These are phyloP conservation scores for Shiraia bambusicola DNA, from an alignment of 2,329 filamentous ascomycete species.

Conservation along the genomic window DNA sequence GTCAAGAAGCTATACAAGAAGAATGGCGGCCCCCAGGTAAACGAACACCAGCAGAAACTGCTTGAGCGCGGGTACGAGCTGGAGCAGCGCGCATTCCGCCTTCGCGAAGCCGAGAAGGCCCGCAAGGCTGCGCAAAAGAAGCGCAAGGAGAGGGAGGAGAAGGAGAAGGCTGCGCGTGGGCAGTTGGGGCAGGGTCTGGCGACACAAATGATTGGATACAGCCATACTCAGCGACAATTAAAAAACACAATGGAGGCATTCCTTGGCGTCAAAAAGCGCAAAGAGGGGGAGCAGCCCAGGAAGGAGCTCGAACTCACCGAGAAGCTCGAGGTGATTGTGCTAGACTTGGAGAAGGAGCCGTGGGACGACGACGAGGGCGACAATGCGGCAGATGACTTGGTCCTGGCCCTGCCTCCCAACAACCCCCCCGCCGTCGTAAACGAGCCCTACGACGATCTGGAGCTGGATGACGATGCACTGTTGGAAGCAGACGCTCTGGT, in stretches of 20 bases:
- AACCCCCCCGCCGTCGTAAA: too few species aligned
- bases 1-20: slow-evolving; percentile 38
- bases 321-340: slow-evolving; percentile 24
- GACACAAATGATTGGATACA: slow-evolving; percentile 44
- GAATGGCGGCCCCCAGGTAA: slow-evolving; percentile 26
- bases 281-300: slow-evolving; percentile 21
- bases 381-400: slow-evolving; percentile 9
- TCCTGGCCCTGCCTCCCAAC: slow-evolving; percentile 21
- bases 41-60: slow-evolving; percentile 30
- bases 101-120: slow-evolving; percentile 38
- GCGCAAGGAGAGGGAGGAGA: slow-evolving; percentile 34
- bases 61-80: slow-evolving; percentile 35
- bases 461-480: slow-evolving; percentile 38
- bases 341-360: slow-evolving; percentile 33
- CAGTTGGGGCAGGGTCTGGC: slow-evolving; percentile 39
- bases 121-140: slow-evolving; percentile 33
- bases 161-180: slow-evolving; percentile 31
- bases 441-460: slow-evolving; percentile 26
- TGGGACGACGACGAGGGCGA: slow-evolving; percentile 33
- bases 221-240: slow-evolving; percentile 39
- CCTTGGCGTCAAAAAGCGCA: slow-evolving; percentile 29
- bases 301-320: slow-evolving; percentile 21
- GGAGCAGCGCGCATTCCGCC: slow-evolving; percentile 34
- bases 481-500: slow-evolving; percentile 31
- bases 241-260: slow-evolving; percentile 45